Evolutionary conservation across 129 eudicot species (phyloP).

Genomic region (Dittrichia graveolens): DNA sequence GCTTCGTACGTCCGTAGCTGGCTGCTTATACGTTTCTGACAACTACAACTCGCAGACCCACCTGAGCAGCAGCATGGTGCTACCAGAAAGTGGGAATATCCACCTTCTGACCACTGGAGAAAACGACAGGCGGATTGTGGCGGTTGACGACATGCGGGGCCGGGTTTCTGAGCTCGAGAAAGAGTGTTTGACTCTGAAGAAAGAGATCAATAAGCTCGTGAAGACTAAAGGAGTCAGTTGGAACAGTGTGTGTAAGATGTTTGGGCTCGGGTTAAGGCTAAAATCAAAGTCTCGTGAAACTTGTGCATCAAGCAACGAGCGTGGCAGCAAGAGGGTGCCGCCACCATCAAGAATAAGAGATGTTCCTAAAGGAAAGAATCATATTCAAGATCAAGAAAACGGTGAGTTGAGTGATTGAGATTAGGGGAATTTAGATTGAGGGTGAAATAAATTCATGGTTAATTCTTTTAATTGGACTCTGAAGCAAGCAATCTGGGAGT

Average conservation of each 20-base stretch:
- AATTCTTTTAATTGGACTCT: slow-evolving; percentile 5
- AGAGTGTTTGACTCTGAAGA: slow-evolving; percentile 61
- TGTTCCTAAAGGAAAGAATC: slow-evolving; percentile 36
- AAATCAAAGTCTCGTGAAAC: slow-evolving; percentile 40
- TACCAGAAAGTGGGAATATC: slow-evolving; percentile 30
- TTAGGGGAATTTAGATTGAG: slow-evolving; percentile 9
- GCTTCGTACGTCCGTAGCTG: slow-evolving; percentile 63
- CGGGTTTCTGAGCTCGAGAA: slow-evolving; percentile 72
- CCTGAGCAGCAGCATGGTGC: slow-evolving; percentile 36
- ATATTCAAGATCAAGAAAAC: slow-evolving; percentile 32
- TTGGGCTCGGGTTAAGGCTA: slow-evolving; percentile 39
- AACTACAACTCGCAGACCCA: slow-evolving; percentile 48
- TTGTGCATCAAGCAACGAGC: slow-evolving; percentile 19
- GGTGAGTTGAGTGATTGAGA: slow-evolving; percentile 32
- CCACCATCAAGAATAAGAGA: slow-evolving; percentile 26
- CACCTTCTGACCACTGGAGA: slow-evolving; percentile 25
- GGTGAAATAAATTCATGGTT: slow-evolving; percentile 26
- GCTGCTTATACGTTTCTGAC: slow-evolving; percentile 62
- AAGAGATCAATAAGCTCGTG: slow-evolving; percentile 59
- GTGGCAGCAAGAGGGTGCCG: slow-evolving; percentile 28
- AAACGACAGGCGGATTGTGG: slow-evolving; percentile 31
- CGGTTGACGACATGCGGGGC: slow-evolving; percentile 56
- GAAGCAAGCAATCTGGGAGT: slow-evolving; percentile 22
- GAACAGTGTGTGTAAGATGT: slow-evolving; percentile 53
- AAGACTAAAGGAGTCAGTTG: slow-evolving; percentile 66